Evolutionary conservation across 805 yeast genomes (phyloP), one percentile per base, ranked within the genome.

Genomic region (Candida succiphila): DNA sequence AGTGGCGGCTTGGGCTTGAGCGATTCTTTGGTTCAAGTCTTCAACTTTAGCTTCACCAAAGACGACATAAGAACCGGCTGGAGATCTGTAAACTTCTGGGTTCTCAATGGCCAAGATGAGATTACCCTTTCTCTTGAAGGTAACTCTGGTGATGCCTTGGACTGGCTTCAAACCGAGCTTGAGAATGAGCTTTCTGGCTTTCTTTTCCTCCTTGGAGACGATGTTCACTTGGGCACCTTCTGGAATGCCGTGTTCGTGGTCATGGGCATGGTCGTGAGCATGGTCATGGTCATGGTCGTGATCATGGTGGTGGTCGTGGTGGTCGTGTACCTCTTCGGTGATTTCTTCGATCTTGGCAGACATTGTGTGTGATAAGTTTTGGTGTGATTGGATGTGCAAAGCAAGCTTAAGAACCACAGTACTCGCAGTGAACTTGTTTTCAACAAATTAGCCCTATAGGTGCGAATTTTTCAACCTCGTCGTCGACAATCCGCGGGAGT

Each of bases 31-130:
- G 67, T 79, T 77, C 65, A 87, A 68, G 71, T 89, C 95, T 65
- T 89, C 96, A 50, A 84, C 82, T 75, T 86, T 84, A 59, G 96
- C 94, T 69, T 88, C 96, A 68, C 98, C 98, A 54, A 89, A 88
- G 49, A 89, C 96, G 52, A 89, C 79, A 73, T 83, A 92, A 51
- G 94, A 80, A 60, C 96, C 96, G 57, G 94, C 82, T 45, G 78
- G 73, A 43, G 96, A 79, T 67, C 74, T 85, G 94, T 71, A 89
- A 41, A 92, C 97, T 51, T 87, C 96, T 63, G 98, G 98, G 49
- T 65, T 61, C 61, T 85, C 92, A 67, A 89, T 84, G 58, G 92
- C 95, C 63, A 80, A 75, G 59, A 87, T 80, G 60, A 80, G 75
- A 77, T 85, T 84, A 62, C 88, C 87, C 69, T 84, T 79, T 72